These are phyloP conservation scores for Nothophytophthora sp. DNA, from an alignment of 352 stramenopile genomes.

Conservation along the genomic window DNA sequence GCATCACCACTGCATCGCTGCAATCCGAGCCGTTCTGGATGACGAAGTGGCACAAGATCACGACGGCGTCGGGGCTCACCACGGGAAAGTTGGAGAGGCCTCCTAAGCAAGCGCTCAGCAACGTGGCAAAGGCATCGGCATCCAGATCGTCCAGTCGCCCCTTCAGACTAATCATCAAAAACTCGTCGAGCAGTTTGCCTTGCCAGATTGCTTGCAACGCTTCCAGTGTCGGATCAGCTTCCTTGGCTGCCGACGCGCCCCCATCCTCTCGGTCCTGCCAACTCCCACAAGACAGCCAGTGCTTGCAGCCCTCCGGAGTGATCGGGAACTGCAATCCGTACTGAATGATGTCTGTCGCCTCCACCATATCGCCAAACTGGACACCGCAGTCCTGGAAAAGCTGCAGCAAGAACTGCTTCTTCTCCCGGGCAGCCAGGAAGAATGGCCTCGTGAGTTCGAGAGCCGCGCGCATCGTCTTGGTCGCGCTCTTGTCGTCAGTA, in stretches of 20 bases:
- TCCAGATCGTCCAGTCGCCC: conserved; percentile 71
- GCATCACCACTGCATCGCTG: conserved; percentile 46
- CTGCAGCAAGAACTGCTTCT: conserved; percentile 69
- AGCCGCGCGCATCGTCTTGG: conserved; percentile 27
- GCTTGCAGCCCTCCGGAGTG: conserved; percentile 28
- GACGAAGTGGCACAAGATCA: conserved; percentile 75
- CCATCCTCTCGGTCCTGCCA: conserved; percentile 38
- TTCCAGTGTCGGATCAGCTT: conserved; percentile 20
- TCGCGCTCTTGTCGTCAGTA: conserved; percentile 9
- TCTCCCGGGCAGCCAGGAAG: conserved; percentile 50
- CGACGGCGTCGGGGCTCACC: conserved; percentile 65
- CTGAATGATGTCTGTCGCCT: conserved; percentile 58
- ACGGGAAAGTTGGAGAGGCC: conserved; percentile 41
- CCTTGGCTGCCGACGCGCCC: neutral
- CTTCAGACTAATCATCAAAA: conserved; percentile 79
- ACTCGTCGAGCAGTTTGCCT: conserved; percentile 77
- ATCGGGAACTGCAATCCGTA: conserved; percentile 62
- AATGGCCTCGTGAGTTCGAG: conserved; percentile 52
- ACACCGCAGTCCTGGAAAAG: conserved; percentile 71
- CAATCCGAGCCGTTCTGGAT: conserved; percentile 41
- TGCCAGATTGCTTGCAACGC: conserved; percentile 62
- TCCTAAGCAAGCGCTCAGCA: conserved; percentile 61
- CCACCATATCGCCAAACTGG: conserved; percentile 65
- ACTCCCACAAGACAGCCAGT: conserved; percentile 62
- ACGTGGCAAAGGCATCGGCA: conserved; percentile 39